Percentiles rank a stretch among this genome's conserved stretches.
These are phyloP conservation scores for Chlorella sp. DNA, from an alignment of 139 green algal genomes.

Conservation along the genomic window DNA sequence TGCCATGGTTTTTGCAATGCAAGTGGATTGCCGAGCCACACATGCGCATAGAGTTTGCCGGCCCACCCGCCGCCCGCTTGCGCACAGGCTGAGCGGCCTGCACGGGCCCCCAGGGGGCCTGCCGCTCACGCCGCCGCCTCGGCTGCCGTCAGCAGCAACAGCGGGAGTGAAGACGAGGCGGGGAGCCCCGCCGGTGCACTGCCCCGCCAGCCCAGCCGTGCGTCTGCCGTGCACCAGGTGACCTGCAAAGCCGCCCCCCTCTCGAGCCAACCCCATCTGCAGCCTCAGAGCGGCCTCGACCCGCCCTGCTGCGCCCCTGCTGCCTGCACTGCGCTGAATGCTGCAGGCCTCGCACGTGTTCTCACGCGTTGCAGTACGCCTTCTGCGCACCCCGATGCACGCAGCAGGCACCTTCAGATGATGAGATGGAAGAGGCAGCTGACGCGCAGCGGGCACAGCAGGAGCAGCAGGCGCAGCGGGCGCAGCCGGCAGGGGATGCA, in stretches of 20 bases:
- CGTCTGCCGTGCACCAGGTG: conserved; percentile 19
- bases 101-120: conserved; percentile 8
- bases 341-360: no score
- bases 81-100: conserved; percentile 17
- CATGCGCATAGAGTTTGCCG: not conserved
- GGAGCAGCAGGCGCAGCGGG: not conserved
- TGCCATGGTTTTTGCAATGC: no score
- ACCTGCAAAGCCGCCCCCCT: no score
- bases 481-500: not conserved
- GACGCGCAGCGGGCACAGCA: no score
- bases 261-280: no score
- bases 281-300: no score
- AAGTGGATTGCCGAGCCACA: no score
- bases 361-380: no score
- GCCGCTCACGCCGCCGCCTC: conserved; percentile 1
- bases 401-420: not conserved
- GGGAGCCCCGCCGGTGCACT: not conserved
- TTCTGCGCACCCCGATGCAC: no score
- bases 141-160: not conserved
- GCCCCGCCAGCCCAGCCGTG: conserved; percentile 1
- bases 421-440: not conserved
- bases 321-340: no score
- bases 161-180: not conserved
- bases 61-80: not conserved
- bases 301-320: no score